Conservation (phyloP, 2,329 filamentous ascomycete genomes). For the Fusarium sp. region DNA sequence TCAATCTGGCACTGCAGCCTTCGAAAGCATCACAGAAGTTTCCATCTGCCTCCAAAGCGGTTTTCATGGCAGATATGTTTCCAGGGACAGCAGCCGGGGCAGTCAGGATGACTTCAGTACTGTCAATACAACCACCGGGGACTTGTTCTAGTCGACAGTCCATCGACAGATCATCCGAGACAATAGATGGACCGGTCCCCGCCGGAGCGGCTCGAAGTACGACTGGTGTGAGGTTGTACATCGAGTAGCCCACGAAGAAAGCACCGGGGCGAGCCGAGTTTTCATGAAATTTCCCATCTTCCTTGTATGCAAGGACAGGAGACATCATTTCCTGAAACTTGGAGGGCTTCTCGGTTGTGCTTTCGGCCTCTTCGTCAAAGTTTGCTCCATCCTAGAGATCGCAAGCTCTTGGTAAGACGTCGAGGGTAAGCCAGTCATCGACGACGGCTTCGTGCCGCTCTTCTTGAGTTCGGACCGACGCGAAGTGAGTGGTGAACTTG, state of each 20-base stretch:
- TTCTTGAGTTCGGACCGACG: neutral
- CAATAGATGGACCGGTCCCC: neutral
- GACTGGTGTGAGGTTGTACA: neutral
- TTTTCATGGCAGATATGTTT: neutral
- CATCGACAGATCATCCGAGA: neutral
- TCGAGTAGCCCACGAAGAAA: slow-evolving; percentile 3
- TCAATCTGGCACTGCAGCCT: neutral
- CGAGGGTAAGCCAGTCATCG: neutral
- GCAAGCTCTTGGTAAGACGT: slow-evolving; percentile 4
- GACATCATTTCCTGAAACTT: neutral
- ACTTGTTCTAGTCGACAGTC: neutral
- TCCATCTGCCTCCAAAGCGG: neutral
- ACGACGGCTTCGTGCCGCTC: neutral
- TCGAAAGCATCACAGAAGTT: neutral
- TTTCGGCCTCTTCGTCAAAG: neutral
- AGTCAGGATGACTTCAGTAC: neutral
- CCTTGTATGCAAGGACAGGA: neutral
- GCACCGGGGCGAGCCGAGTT: neutral
- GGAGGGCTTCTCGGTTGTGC: neutral
- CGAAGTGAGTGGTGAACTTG: neutral
- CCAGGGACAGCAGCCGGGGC: neutral
- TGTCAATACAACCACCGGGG: neutral
- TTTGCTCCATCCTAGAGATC: neutral
- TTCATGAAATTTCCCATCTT: neutral
- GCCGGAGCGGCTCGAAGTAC: neutral